phyloP scores from a whole-genome alignment of 2,329 filamentous ascomycete genomes.

The Cadophora malorum region DNA sequence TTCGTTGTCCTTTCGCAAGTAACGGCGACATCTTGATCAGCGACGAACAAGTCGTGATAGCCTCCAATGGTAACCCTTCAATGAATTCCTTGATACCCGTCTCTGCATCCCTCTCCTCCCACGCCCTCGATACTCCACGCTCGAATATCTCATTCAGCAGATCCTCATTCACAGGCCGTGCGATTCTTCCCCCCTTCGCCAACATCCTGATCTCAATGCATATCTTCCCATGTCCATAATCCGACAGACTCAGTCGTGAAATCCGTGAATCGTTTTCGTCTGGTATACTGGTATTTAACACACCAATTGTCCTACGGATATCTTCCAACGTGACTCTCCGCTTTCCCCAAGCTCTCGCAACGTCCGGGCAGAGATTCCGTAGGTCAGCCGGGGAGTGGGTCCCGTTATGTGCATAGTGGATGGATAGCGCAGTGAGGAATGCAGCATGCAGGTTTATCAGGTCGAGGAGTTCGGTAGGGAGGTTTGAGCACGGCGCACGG shows the following conservation, averaged over 20 bases:
- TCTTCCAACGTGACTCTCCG: constrained; percentile 69
- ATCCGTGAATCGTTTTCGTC: constrained; percentile 49
- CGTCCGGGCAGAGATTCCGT: constrained; percentile 62
- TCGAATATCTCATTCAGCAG: constrained; percentile 62
- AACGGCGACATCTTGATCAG: constrained; percentile 60
- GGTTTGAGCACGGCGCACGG: constrained; percentile 19
- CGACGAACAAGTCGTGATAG: constrained; percentile 59
- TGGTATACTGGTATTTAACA: constrained; percentile 52
- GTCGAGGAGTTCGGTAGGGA: constrained; percentile 62
- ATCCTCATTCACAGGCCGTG: constrained; percentile 55
- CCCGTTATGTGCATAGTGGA: constrained; percentile 75
- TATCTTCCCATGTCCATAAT: constrained; percentile 61
- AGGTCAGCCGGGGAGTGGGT: constrained; percentile 67
- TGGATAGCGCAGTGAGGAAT: constrained; percentile 70
- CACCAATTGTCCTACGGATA: constrained; percentile 68
- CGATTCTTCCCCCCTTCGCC: constrained; percentile 40
- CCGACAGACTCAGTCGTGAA: constrained; percentile 50
- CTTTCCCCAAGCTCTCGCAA: constrained; percentile 76
- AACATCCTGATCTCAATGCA: constrained; percentile 60
- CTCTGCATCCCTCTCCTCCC: constrained; percentile 44
- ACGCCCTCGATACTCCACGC: constrained; percentile 55
- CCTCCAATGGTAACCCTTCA: constrained; percentile 59
- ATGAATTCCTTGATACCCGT: constrained; percentile 53
- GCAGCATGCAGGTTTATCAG: constrained; percentile 68
- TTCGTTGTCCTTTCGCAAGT: constrained; percentile 69